These are phyloP conservation scores for Trichoderma arundinaceum DNA, from an alignment of 2,329 filamentous ascomycete species.

Conservation along the genomic window DNA sequence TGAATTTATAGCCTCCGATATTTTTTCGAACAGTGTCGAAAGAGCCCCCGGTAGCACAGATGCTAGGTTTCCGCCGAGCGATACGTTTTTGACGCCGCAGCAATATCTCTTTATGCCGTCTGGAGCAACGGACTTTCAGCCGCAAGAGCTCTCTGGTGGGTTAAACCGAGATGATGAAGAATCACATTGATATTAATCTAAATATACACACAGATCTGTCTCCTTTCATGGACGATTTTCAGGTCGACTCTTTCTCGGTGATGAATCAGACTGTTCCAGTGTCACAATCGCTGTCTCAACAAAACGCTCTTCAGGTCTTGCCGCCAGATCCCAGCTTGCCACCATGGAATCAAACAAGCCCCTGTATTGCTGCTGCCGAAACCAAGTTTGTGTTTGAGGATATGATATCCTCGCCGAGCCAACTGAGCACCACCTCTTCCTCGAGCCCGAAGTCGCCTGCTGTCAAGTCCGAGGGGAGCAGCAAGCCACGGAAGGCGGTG, in stretches of 20 bases:
- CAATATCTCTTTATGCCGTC: constrained; percentile 49
- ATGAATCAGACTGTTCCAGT: constrained; percentile 43
- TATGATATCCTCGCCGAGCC: constrained; percentile 43
- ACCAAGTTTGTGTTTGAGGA: constrained; percentile 50
- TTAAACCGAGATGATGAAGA: neutral
- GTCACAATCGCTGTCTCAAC: constrained; percentile 45
- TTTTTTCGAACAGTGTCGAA: constrained; percentile 42
- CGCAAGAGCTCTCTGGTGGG: constrained; percentile 43
- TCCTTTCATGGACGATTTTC: constrained; percentile 44
- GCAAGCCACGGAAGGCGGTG: constrained; percentile 44
- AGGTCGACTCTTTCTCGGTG: constrained; percentile 40
- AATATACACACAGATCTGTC: constrained; percentile 38
- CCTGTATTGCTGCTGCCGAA: constrained; percentile 40
- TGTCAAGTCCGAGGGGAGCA: constrained; percentile 39
- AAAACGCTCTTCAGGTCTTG: constrained; percentile 41
- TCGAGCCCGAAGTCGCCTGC: constrained; percentile 42
- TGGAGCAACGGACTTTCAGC: constrained; percentile 36
- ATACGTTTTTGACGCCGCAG: constrained; percentile 47
- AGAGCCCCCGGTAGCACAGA: constrained; percentile 33
- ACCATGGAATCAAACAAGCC: constrained; percentile 51
- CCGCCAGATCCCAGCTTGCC: constrained; percentile 12
- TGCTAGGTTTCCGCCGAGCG: constrained; percentile 42
- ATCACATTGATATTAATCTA: neutral
- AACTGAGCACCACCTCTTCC: constrained; percentile 38
- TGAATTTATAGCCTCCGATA: constrained; percentile 34